These are phyloP conservation scores for Keithomyces neogunnii DNA, from an alignment of 2,329 filamentous ascomycete species.

Conservation along the genomic window DNA sequence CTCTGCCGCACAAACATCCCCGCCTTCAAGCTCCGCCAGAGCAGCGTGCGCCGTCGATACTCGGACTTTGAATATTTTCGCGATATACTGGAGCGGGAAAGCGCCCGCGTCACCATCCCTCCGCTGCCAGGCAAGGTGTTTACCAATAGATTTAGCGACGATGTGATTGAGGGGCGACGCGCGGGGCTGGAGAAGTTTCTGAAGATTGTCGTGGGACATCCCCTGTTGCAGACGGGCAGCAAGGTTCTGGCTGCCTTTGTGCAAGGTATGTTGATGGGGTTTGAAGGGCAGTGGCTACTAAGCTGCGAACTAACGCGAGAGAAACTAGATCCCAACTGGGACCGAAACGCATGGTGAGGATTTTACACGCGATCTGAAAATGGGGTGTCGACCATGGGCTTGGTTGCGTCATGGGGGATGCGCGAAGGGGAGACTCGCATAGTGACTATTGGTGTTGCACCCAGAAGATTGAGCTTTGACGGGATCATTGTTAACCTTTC, in stretches of 20 bases:
- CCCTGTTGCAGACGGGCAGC: slow-evolving; percentile 91
- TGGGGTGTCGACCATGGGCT: no score
- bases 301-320: slow-evolving; percentile 1
- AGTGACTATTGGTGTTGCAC: not conserved
- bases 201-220: slow-evolving; percentile 95
- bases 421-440: not conserved
- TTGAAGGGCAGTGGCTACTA: not conserved
- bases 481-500: not conserved
- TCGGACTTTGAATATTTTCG: slow-evolving; percentile 98
- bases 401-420: not conserved
- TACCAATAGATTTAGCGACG: slow-evolving; percentile 94
- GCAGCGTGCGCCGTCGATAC: slow-evolving; percentile 84
- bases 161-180: slow-evolving; percentile 90
- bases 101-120: slow-evolving; percentile 87
- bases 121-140: slow-evolving; percentile 96
- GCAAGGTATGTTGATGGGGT: slow-evolving; percentile 55
- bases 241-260: slow-evolving; percentile 96
- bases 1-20: slow-evolving; percentile 97
- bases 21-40: slow-evolving; percentile 91
- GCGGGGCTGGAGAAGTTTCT: slow-evolving; percentile 91
- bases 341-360: slow-evolving; percentile 75
- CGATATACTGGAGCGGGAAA: slow-evolving; percentile 94
- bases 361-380: not conserved
- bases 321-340: slow-evolving; percentile 70
- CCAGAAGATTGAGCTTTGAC: not conserved